Evolutionary conservation across 2,329 filamentous ascomycete genomes (phyloP), one percentile per base, ranked within the genome.

Genomic region (Scleromitrula shiraiana): DNA sequence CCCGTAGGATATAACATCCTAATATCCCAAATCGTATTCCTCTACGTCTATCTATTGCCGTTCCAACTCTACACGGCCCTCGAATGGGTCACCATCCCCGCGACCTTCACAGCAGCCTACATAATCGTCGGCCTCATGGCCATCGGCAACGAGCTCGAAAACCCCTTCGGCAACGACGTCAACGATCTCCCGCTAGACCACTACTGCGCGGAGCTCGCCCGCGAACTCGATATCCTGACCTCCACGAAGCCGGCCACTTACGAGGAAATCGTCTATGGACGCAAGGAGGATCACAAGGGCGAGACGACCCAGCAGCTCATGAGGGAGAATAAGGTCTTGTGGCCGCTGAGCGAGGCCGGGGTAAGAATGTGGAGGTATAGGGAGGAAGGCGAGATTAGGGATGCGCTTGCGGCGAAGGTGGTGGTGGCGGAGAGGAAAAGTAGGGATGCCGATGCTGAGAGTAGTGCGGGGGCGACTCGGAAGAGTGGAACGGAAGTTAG

Each of bases 11-110:
- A 94, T 70, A 80, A 78, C 55, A 93, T 94, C 59, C 80, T 86
- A 59, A 90, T 93, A 64, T 81, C 82, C 17, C 88, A 94, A 64
- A 91, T 93, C 62, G 88, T 88, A 26, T 90, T 85, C 80, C 77
- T 89, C 43, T 94, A 93, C 67, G 81, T 93, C 45, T 68, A 88
- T 57, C 74, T 88, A 26, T 75, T 94, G 1, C 88, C 88, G 5
- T 93, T 93, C 73, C 88, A 94, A 68, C 78, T 94, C 6, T 77
- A 78, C 61, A 62, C 65, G 0, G 64, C 67, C 3, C 76, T 94
- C 1, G 58, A 67, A 7, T 93, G 83, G 82, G 74, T 89, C 54
- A 83, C 87, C 10, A 90, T 93, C 54, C 87, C 87, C 0, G 87
- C 81, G 27, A 83, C 82, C 37, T 70, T 90, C 14, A 74, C 72